phyloP scores from a whole-genome alignment of 2,329 filamentous ascomycete species.

The Colletotrichum sansevieriae region DNA sequence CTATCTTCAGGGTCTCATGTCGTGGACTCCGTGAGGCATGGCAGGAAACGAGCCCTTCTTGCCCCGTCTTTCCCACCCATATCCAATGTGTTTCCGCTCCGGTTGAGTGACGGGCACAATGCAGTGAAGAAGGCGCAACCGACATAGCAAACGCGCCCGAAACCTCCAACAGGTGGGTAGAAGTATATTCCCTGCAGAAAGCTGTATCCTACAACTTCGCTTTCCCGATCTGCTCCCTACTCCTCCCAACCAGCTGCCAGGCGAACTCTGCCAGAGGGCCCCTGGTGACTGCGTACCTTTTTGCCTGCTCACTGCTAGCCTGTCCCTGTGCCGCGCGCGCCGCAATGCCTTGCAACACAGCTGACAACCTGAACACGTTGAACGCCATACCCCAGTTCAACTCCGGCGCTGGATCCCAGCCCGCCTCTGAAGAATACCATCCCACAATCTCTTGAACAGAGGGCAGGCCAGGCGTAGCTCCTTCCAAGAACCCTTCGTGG shows the following conservation, averaged over 20 bases:
- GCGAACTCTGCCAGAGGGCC: slow-evolving; percentile 81
- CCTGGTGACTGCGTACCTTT: slow-evolving; percentile 77
- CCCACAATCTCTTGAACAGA: slow-evolving; percentile 55
- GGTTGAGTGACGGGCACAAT: too few relatives aligned
- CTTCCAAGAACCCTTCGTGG: slow-evolving; percentile 69
- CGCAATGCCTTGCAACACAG: slow-evolving; percentile 88
- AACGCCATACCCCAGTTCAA: slow-evolving; percentile 73
- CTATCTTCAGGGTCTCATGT: too few relatives aligned
- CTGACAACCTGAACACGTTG: slow-evolving; percentile 70
- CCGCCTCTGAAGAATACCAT: slow-evolving; percentile 65
- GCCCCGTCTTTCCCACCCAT: too few relatives aligned
- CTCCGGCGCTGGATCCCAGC: slow-evolving; percentile 76
- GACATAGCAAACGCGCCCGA: too few relatives aligned
- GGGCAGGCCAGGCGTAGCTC: slow-evolving; percentile 73
- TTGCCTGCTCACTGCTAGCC: slow-evolving; percentile 88
- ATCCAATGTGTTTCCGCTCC: too few relatives aligned
- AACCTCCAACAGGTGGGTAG: too few relatives aligned
- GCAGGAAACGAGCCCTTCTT: too few relatives aligned
- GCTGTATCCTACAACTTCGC: slow-evolving; percentile 40
- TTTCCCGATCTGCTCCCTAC: slow-evolving; percentile 54
- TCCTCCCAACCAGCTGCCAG: slow-evolving; percentile 74
- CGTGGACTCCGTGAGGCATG: too few relatives aligned
- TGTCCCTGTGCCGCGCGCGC: slow-evolving; percentile 87
- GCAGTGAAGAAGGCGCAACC: too few relatives aligned
- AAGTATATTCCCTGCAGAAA: too few relatives aligned